Evolutionary conservation across 2,329 filamentous ascomycete species (phyloP), one percentile per base, ranked within the genome.

Genomic region (Fusarium tjaetaba): DNA sequence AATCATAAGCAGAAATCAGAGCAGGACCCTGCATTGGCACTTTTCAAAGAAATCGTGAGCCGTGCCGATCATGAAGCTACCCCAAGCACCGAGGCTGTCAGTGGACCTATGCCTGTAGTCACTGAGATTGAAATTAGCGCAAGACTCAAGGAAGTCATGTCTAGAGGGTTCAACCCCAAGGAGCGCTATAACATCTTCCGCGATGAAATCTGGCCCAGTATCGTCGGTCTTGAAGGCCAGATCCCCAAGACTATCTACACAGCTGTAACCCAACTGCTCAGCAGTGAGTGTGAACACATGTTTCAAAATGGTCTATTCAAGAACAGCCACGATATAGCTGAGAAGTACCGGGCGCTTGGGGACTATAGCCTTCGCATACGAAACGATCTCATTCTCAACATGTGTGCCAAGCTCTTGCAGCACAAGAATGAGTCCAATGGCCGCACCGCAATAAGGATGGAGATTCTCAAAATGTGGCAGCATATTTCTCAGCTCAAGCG

Each of bases 1-100:
- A 61, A 57, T 28, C 36, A 70, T 11, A 49, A 63, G 18, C 30
- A 61, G 9, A 75, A 57, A 15, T 15, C 53, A 11, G 38, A 66
- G 1, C 61, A 76, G 41, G 78, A 79, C 14, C 65, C 78, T 9
- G 78, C 80, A 32, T 48, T 82, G 42, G 80, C 79, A 3, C 67
- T 82, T 22, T 83, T 83, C 77, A 81, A 82, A 51, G 79, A 82
- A 18, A 80, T 82, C n/a, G 80, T 82, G 57, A 78, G 74, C 20
- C 75, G 51, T 20, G 51, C 42, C 26, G 42, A 65, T 43, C 30
- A n/a, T 24, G 39, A 49, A 34, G 46, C 75, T 20, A 45, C 53
- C 24, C 18, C 38, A 46, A 51, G 38, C 36, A 51, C 24, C n/a
- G 52, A 52, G 28, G 46, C 34, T 20, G 43, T 28, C 49, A 32